Base-by-base conservation (phyloP, 495 filamentous ascomycete species). In the Penicillium argentinense region DNA sequence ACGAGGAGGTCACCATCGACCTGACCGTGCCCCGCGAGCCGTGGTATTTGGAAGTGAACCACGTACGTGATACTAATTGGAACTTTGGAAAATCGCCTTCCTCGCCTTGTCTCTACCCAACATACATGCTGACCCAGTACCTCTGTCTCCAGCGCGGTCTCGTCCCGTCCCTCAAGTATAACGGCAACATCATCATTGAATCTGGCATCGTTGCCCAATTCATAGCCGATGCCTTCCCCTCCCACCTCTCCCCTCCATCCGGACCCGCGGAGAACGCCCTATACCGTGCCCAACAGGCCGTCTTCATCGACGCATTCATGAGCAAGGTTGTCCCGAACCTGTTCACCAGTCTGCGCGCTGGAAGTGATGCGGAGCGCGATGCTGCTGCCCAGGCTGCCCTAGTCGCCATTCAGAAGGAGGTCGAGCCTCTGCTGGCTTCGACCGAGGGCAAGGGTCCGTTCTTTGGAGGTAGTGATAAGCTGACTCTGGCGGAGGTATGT, bases 31-130 rank as follows among this genome's bases (percentile, higher is more conserved):
- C 90, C 0, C 83, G 89, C 8, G 87, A 88, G 39, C 72, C 80
- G n/a, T 91, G 88, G 77, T 95, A 95, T 64, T 79, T 95, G 3
- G 74, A 87, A 38, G 71, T 96, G 62, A 96, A 95, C 69, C 90
- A 88, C 0, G 80, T 83, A 71, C 44, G 56, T 43, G 7, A 24
- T 4, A 22, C 21, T 5, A n/a, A 14, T 17, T 6, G 17, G 8
- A 13, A 16, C 13, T 14, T 33, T 16, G 12, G 30, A 33, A 6
- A n/a, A n/a, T 5, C 3, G 5, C 30, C 30, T 45, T 22, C 34
- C 27, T 29, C 14, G 19, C 30, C 19, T 27, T 19, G 21, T 18
- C n/a, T 9, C 25, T 14, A 16, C 12, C 23, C 16, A 6, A 13
- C 12, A 21, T 9, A 17, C 5, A 19, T 23, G 26, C 34, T 12